phyloP scores from a whole-genome alignment of 1,284 basidiomycete genomes.

The Lignosus rhinocerotis region DNA sequence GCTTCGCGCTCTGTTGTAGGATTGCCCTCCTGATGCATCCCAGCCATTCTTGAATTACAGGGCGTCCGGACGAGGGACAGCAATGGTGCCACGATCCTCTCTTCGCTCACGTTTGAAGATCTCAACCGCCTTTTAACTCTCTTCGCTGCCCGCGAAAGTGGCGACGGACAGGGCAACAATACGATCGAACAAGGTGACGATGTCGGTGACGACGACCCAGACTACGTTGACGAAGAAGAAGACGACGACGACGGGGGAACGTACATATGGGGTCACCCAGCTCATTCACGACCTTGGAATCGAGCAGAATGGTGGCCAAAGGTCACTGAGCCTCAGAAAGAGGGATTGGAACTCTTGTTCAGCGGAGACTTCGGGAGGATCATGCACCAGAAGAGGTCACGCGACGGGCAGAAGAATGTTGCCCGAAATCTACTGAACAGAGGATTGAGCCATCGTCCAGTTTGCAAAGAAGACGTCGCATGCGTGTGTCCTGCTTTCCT shows the following conservation, averaged over 20 bases:
- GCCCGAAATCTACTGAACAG: conserved; percentile 49
- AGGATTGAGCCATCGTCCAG: conserved; percentile 38
- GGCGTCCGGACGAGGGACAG: conserved; percentile 4
- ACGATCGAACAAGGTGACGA: not conserved
- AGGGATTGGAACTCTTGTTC: conserved; percentile 70
- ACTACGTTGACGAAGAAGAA: conserved; percentile 21
- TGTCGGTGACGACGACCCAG: not conserved
- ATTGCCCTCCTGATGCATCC: not conserved
- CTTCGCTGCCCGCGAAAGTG: not conserved
- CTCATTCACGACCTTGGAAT: conserved; percentile 31
- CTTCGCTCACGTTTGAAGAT: conserved; percentile 12
- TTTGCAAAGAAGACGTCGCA: conserved; percentile 53
- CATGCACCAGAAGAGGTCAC: conserved; percentile 46
- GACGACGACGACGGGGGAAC: conserved; percentile 24
- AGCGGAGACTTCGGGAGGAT: conserved; percentile 87
- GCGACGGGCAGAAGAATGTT: conserved; percentile 41
- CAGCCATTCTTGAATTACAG: conserved; percentile 15
- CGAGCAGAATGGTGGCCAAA: conserved; percentile 29
- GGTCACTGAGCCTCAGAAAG: conserved; percentile 66
- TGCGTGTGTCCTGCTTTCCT: conserved; percentile 41
- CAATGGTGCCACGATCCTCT: conserved; percentile 10
- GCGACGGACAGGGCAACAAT: not conserved
- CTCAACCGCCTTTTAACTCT: conserved; percentile 15
- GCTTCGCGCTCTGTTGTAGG: not conserved
- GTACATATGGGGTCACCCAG: conserved; percentile 12